phyloP scores from a whole-genome alignment of 148 eudicot genomes.

The Rheum nobile region DNA sequence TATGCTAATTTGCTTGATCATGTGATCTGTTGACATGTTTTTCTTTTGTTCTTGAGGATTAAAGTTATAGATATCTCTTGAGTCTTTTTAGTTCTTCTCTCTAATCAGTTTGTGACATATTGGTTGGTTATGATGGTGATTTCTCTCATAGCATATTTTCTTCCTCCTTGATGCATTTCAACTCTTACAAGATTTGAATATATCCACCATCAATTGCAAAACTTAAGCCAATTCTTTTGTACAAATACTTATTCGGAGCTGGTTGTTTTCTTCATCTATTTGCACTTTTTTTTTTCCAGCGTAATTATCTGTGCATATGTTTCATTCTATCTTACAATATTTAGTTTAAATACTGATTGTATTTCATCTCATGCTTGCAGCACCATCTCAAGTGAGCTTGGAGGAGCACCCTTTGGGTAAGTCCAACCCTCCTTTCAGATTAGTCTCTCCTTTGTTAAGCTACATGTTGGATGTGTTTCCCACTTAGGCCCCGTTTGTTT shows the following conservation, averaged over 20 bases:
- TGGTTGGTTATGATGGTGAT: background rate
- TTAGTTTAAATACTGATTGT: background rate
- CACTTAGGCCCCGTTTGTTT: too few relatives aligned
- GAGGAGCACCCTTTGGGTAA: conserved; percentile 95
- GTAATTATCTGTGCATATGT: background rate
- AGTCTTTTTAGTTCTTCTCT: background rate
- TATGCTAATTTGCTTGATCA: background rate
- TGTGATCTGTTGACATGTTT: background rate
- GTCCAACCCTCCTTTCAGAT: conserved; percentile 3
- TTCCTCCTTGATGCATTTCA: too few relatives aligned
- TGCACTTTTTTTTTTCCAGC: background rate
- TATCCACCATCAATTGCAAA: background rate
- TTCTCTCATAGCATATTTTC: too few relatives aligned
- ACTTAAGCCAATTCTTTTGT: background rate
- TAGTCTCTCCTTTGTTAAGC: background rate
- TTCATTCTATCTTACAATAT: background rate
- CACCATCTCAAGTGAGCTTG: conserved; percentile 56
- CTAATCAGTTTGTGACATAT: background rate
- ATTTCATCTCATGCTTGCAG: conserved; percentile 31
- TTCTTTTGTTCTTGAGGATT: background rate
- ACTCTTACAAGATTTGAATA: background rate
- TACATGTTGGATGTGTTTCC: background rate
- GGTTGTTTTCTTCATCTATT: background rate
- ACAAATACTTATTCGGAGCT: background rate
- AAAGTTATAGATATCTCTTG: background rate